Evolutionary conservation across 805 yeast species (phyloP), one percentile per base, ranked within the genome.

Genomic region (Saccharomycopsis schoenii): DNA sequence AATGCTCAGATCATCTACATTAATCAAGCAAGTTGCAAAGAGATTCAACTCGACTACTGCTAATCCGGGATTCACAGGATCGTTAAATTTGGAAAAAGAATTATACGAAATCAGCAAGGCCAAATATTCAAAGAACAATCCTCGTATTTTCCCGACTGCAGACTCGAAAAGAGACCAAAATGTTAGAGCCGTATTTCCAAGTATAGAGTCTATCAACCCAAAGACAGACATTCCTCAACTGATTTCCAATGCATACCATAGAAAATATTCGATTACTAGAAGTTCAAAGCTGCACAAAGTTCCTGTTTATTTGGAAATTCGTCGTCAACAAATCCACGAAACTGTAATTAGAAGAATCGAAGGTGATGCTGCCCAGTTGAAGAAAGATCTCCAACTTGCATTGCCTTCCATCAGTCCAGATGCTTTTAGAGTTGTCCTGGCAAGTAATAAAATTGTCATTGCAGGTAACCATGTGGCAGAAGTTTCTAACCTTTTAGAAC

Each of bases 251-350:
- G 24, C 42, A 5, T 37, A 39, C 10, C 36, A 54, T 11, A 64
- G 61, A 15, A n/a, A 19, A 14, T 63, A 63, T 65, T 72, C 24
- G 17, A 57, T 63, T 15, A 41, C 59, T 10, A 83, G 86, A 70
- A 78, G 89, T 8, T 72, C 60, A 6, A 79, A 15, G 77, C 52
- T 74, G 56, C 90, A 93, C 4, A 83, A 86, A 69, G 76, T 91
- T 69, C 97, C 97, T n/a, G 88, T 90, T 1, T 90, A 90, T 73
- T 77, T 80, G 59, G 89, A 87, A 64, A 72, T 77, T 64, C 88
- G 84, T 69, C 81, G 83, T 63, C 82, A 84, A 25, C 84, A 83
- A 63, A 76, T 77, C 14, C 73, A 78, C n/a, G 80, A 81, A 67
- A 90, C 97, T 0, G 91, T 89, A 68, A 77, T 90, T 34, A 83